phyloP scores from a whole-genome alignment of 2,329 filamentous ascomycete genomes.

The Botryosphaeria dothidea region DNA sequence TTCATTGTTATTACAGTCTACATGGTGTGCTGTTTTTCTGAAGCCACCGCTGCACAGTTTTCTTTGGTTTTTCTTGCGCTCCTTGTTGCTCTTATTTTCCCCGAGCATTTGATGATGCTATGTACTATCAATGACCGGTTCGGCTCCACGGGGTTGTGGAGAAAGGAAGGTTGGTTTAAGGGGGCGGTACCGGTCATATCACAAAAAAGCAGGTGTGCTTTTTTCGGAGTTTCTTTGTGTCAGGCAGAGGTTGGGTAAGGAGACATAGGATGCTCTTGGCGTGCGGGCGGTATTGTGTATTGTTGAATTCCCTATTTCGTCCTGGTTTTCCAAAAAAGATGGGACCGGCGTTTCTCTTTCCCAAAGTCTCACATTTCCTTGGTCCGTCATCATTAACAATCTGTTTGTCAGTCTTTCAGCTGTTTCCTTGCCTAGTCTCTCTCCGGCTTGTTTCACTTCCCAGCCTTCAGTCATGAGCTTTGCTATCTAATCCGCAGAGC shows the following conservation, averaged over 20 bases:
- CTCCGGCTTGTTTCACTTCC: neutral
- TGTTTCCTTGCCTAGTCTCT: neutral
- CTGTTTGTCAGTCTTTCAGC: neutral
- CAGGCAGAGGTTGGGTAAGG: conserved; percentile 1
- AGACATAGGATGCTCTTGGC: neutral
- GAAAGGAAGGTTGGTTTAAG: conserved; percentile 8
- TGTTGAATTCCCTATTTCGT: neutral
- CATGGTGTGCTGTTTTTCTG: conserved; percentile 17
- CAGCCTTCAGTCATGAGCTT: neutral
- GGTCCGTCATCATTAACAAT: neutral
- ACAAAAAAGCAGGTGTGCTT: conserved; percentile 14
- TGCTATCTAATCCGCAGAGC: conserved; percentile 6
- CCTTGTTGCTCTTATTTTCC: neutral
- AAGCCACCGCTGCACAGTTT: conserved; percentile 10
- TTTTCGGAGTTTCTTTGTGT: conserved; percentile 14
- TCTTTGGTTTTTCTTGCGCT: neutral
- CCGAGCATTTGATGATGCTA: conserved; percentile 15
- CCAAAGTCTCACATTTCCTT: neutral
- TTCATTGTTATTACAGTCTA: neutral
- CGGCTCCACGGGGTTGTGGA: conserved; percentile 12
- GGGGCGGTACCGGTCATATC: conserved; percentile 12
- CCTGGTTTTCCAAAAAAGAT: conserved; percentile 5
- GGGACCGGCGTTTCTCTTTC: conserved; percentile 9
- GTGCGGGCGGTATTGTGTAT: neutral
- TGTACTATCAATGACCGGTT: conserved; percentile 16